Evolutionary conservation across 2,329 filamentous ascomycete genomes (phyloP).

Genomic region (Aspergillus texensis): DNA sequence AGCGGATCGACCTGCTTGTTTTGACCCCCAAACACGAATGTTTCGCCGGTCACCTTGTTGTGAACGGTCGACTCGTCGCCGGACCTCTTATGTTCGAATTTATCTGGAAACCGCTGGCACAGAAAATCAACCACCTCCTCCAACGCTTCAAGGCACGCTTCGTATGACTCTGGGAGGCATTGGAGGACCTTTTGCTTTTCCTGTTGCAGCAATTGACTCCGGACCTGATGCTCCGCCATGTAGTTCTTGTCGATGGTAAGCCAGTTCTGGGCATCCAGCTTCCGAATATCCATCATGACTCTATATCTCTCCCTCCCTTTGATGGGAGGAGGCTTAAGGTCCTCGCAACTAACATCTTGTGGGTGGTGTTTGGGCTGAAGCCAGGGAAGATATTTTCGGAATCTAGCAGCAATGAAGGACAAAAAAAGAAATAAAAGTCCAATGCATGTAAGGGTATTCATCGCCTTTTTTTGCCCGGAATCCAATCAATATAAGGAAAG

Average conservation of each 20-base stretch:
- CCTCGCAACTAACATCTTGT: slow-evolving; percentile 22
- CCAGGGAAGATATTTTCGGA: slow-evolving; percentile 22
- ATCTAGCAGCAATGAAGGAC: slow-evolving; percentile 30
- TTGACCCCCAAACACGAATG: slow-evolving; percentile 41
- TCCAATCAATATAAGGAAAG: slow-evolving; percentile 9
- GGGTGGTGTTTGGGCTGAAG: slow-evolving; percentile 12
- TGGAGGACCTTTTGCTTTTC: slow-evolving; percentile 48
- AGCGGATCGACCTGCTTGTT: slow-evolving; percentile 46
- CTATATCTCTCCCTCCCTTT: slow-evolving; percentile 43
- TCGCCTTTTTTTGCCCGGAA: slow-evolving; percentile 27
- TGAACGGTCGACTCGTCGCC: slow-evolving; percentile 36
- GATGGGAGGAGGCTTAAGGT: slow-evolving; percentile 41
- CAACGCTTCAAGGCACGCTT: slow-evolving; percentile 52
- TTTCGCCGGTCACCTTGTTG: slow-evolving; percentile 50
- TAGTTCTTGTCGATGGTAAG: slow-evolving; percentile 53
- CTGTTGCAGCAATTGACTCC: slow-evolving; percentile 43
- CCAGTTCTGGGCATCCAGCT: slow-evolving; percentile 52
- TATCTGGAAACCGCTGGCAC: slow-evolving; percentile 45
- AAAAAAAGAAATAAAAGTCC: slow-evolving; percentile 33
- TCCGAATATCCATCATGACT: slow-evolving; percentile 53
- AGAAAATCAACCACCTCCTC: slow-evolving; percentile 51
- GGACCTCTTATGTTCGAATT: slow-evolving; percentile 41
- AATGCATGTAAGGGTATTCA: slow-evolving; percentile 36
- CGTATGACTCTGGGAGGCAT: slow-evolving; percentile 46
- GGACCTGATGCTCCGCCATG: slow-evolving; percentile 46